Conservation (phyloP, 1,284 basidiomycete genomes). For the Rhodotorula sp. region DNA sequence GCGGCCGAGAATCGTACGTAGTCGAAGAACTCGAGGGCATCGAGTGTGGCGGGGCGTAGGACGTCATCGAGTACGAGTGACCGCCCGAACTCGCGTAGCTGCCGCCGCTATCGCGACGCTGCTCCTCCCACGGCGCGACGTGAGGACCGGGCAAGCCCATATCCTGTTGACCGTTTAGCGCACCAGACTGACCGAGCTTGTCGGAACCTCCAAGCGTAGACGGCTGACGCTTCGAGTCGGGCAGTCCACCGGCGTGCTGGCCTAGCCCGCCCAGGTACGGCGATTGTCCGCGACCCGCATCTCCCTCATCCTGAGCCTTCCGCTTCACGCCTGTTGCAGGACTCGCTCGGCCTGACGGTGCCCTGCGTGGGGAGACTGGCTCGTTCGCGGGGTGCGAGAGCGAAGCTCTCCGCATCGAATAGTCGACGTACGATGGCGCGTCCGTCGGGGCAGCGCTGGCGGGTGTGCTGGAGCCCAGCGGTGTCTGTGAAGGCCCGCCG, state of each 20-base stretch:
- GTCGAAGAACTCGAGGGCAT: neutral
- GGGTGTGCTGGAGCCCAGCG: neutral
- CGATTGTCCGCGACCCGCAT: conserved; percentile 3
- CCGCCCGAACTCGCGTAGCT: conserved; percentile 22
- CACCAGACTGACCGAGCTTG: conserved; percentile 20
- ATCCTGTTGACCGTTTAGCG: conserved; percentile 6
- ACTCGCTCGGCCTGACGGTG: neutral
- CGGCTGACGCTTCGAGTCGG: conserved; percentile 27
- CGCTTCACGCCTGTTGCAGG: conserved; percentile 26
- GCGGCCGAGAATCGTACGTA: neutral
- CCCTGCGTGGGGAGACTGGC: neutral
- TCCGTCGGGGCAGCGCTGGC: neutral
- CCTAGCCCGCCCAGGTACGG: neutral
- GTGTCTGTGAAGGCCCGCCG: conserved; percentile 16
- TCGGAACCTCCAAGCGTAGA: conserved; percentile 26
- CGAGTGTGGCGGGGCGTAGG: conserved; percentile 1
- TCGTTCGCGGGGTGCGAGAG: conserved; percentile 9
- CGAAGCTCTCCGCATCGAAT: conserved; percentile 35
- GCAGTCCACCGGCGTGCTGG: neutral
- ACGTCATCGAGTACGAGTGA: conserved; percentile 9
- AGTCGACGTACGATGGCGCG: conserved; percentile 25
- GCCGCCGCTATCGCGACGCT: conserved; percentile 27
- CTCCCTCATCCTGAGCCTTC: conserved; percentile 28
- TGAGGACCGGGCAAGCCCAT: no score
- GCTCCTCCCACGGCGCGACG: conserved; percentile 31